Evolutionary conservation across 2,329 filamentous ascomycete genomes (phyloP).

Genomic region (Hymenoscyphus scutula): DNA sequence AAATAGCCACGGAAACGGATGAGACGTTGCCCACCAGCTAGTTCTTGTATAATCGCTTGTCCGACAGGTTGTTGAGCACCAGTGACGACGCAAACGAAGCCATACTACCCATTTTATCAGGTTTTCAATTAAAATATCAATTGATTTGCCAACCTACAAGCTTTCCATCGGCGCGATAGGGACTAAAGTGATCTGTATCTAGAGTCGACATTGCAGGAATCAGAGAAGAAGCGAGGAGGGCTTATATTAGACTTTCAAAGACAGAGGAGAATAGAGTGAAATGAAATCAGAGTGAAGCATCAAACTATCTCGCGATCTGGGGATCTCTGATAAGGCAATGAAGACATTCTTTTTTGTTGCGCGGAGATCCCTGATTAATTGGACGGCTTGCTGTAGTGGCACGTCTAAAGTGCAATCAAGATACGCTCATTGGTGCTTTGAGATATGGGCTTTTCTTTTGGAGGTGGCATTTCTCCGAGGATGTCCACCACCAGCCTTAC

Average conservation of each 20-base stretch:
- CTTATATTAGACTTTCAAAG: not conserved
- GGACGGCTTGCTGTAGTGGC: slow-evolving; percentile 4
- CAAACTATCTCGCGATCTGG: not conserved
- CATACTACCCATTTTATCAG: slow-evolving; percentile 46
- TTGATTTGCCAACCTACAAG: slow-evolving; percentile 22
- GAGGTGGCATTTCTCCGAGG: slow-evolving; percentile 17
- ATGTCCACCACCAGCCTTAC: not conserved
- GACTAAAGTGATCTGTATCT: slow-evolving; percentile 32
- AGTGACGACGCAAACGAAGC: slow-evolving; percentile 63
- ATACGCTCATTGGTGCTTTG: slow-evolving; percentile 7
- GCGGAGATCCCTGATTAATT: slow-evolving; percentile 12
- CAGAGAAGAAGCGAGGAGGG: not conserved
- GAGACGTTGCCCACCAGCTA: slow-evolving; percentile 48
- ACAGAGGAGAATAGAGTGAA: not conserved
- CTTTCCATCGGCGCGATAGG: slow-evolving; percentile 34
- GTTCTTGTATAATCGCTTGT: slow-evolving; percentile 56
- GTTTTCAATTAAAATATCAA: not conserved
- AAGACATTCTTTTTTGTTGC: not conserved
- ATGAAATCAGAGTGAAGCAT: not conserved
- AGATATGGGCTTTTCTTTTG: slow-evolving; percentile 8
- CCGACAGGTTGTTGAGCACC: slow-evolving; percentile 60
- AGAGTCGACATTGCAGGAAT: slow-evolving; percentile 12
- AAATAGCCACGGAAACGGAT: too few species aligned
- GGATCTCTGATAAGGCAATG: slow-evolving; percentile 8
- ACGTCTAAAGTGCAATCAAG: slow-evolving; percentile 3